Base-by-base conservation (phyloP, 2,329 filamentous ascomycete genomes). In the Ophiostoma sp. region DNA sequence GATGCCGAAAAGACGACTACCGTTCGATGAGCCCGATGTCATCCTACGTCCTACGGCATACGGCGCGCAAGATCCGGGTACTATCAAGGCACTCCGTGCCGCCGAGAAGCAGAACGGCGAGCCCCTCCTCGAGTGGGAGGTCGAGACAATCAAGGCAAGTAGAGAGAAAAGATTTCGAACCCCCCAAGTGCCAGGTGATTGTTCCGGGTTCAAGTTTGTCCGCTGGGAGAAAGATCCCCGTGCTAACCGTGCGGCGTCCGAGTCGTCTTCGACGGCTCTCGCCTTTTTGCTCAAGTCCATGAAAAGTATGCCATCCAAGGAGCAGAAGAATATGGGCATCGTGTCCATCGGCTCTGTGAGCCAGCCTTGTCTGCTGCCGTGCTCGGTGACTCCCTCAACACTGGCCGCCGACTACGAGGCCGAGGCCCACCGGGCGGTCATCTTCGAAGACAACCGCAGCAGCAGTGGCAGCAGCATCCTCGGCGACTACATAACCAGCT, bases 101-200 rank as follows among this genome's bases (percentile, higher is more conserved):
- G 73, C 71, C 3, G 45, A 48, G 8, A n/a, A 48, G 50, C 6
- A 64, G 5, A 66, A 70, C 8, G 74, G 71, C n/a, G 70, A 74
- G 42, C 66, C 64, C 19, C 68, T 75, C 9, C 55, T 75, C 42
- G 59, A 69, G 36, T 76, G 75, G 75, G 75, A 76, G 66, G 52
- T 71, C 17, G 73, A 75, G 55, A 71, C 42, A 4, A 73, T 76
- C 61, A 72, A 74, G 74, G 75, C 75, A 72, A 73, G 73, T 72
- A n/a, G 59, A 17, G 73, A 22, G 42, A 22, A 22, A 25, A 64
- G 28, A 22, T 1, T 22, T 3, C 28, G 50, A 6, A 4, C 50
- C 15, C 31, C 63, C 7, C 3, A 28, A 45, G 11, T 4, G 28
- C 11, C 33, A 39, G 17, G 19, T 15, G 17, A 22, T 7, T 55